phyloP scores from a whole-genome alignment of 2,329 filamentous ascomycete species.

The Botryotinia narcissicola region DNA sequence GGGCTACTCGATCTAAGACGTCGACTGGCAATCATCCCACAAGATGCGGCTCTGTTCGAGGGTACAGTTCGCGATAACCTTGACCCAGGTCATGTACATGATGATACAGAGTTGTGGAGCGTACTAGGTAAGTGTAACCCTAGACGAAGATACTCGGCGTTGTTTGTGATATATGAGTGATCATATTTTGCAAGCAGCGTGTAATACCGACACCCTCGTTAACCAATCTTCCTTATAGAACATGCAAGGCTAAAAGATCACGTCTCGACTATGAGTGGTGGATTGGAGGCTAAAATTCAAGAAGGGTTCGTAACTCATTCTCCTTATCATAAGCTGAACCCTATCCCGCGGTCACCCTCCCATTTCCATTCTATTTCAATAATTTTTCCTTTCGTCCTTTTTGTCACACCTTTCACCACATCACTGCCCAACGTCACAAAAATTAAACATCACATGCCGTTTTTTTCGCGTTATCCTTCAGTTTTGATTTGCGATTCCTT shows the following conservation, averaged over 20 bases:
- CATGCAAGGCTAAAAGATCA: conserved; percentile 93
- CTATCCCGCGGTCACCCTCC: neutral
- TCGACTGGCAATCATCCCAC: conserved; percentile 92
- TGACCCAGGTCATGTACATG: conserved; percentile 90
- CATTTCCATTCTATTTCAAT: neutral
- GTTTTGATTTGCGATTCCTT: conserved; percentile 11
- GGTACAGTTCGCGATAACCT: conserved; percentile 92
- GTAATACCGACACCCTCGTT: conserved; percentile 38
- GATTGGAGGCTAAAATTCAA: conserved; percentile 83
- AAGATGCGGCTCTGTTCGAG: conserved; percentile 94
- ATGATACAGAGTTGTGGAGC: conserved; percentile 96
- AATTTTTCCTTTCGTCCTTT: conserved; percentile 18
- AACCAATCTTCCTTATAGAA: conserved; percentile 54
- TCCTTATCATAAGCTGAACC: conserved; percentile 21
- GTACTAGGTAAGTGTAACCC: conserved; percentile 69
- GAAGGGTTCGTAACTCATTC: conserved; percentile 71
- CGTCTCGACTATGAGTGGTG: conserved; percentile 79
- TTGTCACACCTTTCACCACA: conserved; percentile 20
- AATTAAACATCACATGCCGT: conserved; percentile 19
- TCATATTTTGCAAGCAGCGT: conserved; percentile 32
- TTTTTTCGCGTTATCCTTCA: neutral
- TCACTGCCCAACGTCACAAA: conserved; percentile 23
- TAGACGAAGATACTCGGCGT: conserved; percentile 21
- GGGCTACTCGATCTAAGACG: conserved; percentile 85
- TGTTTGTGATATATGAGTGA: conserved; percentile 32